Base-by-base conservation (phyloP, 2,329 filamentous ascomycete genomes). In the Ascochyta rabiei region DNA sequence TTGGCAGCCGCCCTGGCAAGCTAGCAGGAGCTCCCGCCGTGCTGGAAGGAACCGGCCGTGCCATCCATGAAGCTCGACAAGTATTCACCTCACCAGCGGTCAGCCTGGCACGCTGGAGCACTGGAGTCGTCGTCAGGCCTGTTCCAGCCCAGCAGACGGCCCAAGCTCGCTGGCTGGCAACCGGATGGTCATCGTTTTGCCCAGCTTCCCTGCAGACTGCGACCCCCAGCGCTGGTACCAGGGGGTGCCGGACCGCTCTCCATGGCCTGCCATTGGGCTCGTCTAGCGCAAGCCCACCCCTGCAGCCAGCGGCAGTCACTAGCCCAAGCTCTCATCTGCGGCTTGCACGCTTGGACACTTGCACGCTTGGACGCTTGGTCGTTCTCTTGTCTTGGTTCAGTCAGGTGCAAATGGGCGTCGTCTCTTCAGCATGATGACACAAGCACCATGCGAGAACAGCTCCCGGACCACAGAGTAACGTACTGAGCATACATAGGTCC, bases 371-470 rank as follows among this genome's bases (percentile, higher is more conserved):
- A 66, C 68, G 62, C 68, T 72, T 71, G 67, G 69, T 64, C 62
- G 58, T 63, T 64, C 65, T 61, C 44, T 71, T 56, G 63, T 68
- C 67, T 53, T 67, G 62, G 66, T 71, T 69, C 65, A 68, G 43
- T 66, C 66, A 65, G 61, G 61, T 67, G 63, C 52, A 61, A 63
- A 64, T 70, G 63, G 63, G 60, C 66, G 62, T 67, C 66, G 60
- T 44, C 45, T 59, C 56, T 69, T 60, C 52, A 69, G 64, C 58
- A 68, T 67, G 63, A 72, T 72, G 71, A 71, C 68, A 69, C 70
- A 70, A 67, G 64, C 56, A 57, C 63, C 64, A 60, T 59, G 62
- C 59, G 54, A 67, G 59, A 58, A 57, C 56, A 60, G 62, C 59
- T 62, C 59, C 49, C 63, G 57, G 65, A 67, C 62, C 57, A 62